These are phyloP conservation scores for Dillenia turbinata DNA, from an alignment of 164 flowering plant genomes.

Conservation along the genomic window DNA sequence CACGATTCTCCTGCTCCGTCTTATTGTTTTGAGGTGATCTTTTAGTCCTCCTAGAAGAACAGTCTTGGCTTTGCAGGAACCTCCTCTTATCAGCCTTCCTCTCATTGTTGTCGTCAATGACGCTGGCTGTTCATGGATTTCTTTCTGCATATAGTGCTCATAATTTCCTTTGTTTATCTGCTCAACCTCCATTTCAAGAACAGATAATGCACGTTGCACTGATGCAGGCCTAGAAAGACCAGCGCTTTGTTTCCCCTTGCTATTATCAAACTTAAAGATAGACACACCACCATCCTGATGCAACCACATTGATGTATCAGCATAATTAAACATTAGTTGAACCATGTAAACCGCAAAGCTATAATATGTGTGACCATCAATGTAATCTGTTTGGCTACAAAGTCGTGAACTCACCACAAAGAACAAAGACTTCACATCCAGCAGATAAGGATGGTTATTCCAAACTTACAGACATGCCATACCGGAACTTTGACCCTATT, in stretches of 20 bases:
- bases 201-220: constrained; percentile 88
- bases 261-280: constrained; percentile 69
- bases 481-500: too few species aligned
- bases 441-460: too few species aligned
- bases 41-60: constrained; percentile 94
- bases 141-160: constrained; percentile 98
- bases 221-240: constrained; percentile 66
- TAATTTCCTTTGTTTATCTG: constrained; percentile 94
- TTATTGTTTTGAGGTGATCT: constrained; percentile 90
- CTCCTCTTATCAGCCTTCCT: constrained; percentile 89
- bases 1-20: constrained; percentile 88
- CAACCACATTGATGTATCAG: not conserved
- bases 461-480: too few species aligned
- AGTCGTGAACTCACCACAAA: too few species aligned
- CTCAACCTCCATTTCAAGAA: constrained; percentile 97
- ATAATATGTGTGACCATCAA: too few species aligned
- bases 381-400: too few species aligned
- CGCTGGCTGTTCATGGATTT: constrained; percentile 97
- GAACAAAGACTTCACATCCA: too few species aligned
- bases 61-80: constrained; percentile 69
- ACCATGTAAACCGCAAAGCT: too few species aligned
- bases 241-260: constrained; percentile 44
- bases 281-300: constrained; percentile 86
- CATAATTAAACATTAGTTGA: too few species aligned
- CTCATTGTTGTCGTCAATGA: constrained; percentile 94